These are phyloP conservation scores for Tephrocybe sp. DNA, from an alignment of 768 basidiomycete species.

Conservation along the genomic window DNA sequence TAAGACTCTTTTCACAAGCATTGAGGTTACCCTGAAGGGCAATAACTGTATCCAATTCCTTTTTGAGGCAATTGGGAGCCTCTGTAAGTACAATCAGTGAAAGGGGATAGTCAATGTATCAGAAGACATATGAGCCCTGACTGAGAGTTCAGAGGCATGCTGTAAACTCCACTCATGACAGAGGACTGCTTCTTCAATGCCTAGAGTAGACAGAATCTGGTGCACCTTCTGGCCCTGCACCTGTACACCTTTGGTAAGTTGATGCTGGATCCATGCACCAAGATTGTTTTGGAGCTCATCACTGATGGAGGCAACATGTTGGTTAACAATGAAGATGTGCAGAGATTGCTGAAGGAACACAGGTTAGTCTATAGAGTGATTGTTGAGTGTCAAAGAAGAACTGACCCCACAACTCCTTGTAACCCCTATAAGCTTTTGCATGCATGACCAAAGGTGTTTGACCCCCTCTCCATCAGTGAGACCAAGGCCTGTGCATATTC, in stretches of 20 bases:
- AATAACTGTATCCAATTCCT: slow-evolving; percentile 2
- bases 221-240: slow-evolving; percentile 15
- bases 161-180: slow-evolving; percentile 33
- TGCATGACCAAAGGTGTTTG: slow-evolving; percentile 33
- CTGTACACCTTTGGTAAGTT: slow-evolving; percentile 16
- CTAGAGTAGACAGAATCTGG: slow-evolving; percentile 18
- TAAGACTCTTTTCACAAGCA: slow-evolving; percentile 12
- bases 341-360: slow-evolving; percentile 16
- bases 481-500: slow-evolving; percentile 12
- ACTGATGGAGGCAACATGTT: slow-evolving; percentile 26
- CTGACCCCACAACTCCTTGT: slow-evolving; percentile 26
- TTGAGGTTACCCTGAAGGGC: background rate
- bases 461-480: slow-evolving; percentile 31
- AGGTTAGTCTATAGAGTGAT: slow-evolving; percentile 31
- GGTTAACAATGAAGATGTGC: slow-evolving; percentile 35
- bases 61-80: slow-evolving; percentile 27
- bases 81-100: slow-evolving; percentile 17
- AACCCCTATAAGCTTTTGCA: slow-evolving; percentile 34
- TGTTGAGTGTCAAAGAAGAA: slow-evolving; percentile 28
- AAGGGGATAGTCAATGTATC: background rate
- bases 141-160: slow-evolving; percentile 26
- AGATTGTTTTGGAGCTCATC: slow-evolving; percentile 25
- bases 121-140: slow-evolving; percentile 25
- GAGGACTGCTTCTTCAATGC: slow-evolving; percentile 18
- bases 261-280: slow-evolving; percentile 30